These are phyloP conservation scores for Lumnitzera racemosa DNA, from an alignment of 345 rosid species.

Conservation along the genomic window DNA sequence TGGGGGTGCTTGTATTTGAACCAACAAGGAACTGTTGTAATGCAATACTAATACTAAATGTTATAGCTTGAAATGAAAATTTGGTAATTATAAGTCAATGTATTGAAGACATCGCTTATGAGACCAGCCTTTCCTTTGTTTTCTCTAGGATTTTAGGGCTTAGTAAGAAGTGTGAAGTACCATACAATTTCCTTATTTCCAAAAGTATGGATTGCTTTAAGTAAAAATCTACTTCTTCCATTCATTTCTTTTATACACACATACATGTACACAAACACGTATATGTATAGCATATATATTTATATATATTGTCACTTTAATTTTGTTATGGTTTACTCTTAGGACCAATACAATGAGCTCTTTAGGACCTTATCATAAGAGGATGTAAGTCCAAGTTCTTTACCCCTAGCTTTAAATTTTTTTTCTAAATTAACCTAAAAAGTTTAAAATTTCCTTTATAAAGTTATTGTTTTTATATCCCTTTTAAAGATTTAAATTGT, in stretches of 20 bases:
- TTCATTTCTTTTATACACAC: not conserved
- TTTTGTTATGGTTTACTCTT: too few species aligned
- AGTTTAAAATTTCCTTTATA: too few species aligned
- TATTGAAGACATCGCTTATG: slow-evolving; percentile 21
- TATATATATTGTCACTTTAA: too few species aligned
- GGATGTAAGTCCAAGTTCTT: too few species aligned
- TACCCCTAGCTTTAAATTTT: too few species aligned
- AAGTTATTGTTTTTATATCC: too few species aligned
- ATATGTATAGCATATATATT: too few species aligned
- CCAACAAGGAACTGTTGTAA: slow-evolving; percentile 9
- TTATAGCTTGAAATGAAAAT: not conserved
- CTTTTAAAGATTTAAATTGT: too few species aligned
- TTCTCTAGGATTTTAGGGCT: slow-evolving; percentile 12
- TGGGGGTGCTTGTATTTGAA: too few species aligned
- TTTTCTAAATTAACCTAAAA: too few species aligned
- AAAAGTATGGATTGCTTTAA: slow-evolving; percentile 31
- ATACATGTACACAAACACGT: not conserved
- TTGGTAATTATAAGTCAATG: slow-evolving; percentile 17
- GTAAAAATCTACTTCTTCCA: slow-evolving; percentile 13
- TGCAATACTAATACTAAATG: slow-evolving; percentile 11
- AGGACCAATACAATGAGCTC: too few species aligned
- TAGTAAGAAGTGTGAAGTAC: slow-evolving; percentile 6
- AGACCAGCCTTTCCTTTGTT: slow-evolving; percentile 6
- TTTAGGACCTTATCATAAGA: too few species aligned
- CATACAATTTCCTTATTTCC: slow-evolving; percentile 28